Evolutionary conservation across 495 filamentous ascomycete genomes (phyloP), one percentile per base, ranked within the genome.

Genomic region (Chaetomium cochliodes): DNA sequence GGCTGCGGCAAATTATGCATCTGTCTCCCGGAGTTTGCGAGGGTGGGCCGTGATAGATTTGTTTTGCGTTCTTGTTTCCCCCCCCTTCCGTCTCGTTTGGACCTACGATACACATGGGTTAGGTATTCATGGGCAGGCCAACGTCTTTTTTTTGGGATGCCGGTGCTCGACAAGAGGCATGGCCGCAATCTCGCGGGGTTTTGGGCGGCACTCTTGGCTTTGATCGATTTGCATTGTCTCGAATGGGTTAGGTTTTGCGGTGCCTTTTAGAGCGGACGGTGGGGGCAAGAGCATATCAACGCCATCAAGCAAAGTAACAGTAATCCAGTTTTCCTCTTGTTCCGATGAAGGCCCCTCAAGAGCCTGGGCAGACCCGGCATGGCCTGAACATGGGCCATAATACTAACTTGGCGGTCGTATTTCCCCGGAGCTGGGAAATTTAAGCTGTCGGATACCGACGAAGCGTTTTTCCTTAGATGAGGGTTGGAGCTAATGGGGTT

Each of bases 11-110:
- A 28, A 63, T 51, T 51, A n/a, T 63, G 61, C 61, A 63, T 63
- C 26, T 63, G 53, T 49, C 61, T 49, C 51, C 50, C n/a, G 61
- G 61, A 63, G 61, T 63, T 51, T 30, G 28, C 20, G 39, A 23
- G 53, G 61, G 61, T 20, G 42, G 61, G 52, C 52, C 26, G 33
- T 56, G 53, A 63, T 63, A 63, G 61, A 63, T 39, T 50, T 63
- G 61, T 41, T 56, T 63, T 63, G 22, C n/a, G 11, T 52, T 63
- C 18, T 44, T 33, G n/a, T 55, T 55, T 8, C 22, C 13, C 26
- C 22, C 15, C 9, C 42, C 56, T 59, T 30, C 33, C 58, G 26
- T 58, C 49, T 30, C 30, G n/a, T 53, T 39, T 20, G 47, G 22
- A 53, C 22, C 20, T 41, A 26, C 41, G 49, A 62, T 53, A 62